These are phyloP conservation scores for Boletellus ananas DNA, from an alignment of 768 basidiomycete genomes.

Conservation along the genomic window DNA sequence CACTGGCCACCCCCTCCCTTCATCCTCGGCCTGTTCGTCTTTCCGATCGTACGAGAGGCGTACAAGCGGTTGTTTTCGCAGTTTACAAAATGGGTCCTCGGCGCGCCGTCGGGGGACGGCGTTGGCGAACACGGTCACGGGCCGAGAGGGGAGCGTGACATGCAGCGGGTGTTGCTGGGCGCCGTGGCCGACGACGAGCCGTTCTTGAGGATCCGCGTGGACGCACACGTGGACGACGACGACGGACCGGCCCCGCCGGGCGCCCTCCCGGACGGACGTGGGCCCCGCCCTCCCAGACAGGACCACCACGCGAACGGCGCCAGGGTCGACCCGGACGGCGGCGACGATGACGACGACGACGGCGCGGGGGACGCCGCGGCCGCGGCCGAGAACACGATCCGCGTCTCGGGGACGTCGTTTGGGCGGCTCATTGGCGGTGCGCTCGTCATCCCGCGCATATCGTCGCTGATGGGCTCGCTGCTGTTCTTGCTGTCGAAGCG, in stretches of 20 bases:
- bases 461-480: conserved; percentile 60
- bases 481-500: conserved; percentile 50
- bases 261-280: conserved; percentile 9
- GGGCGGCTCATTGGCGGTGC: conserved; percentile 70
- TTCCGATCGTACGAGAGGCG: conserved; percentile 44
- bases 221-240: conserved; percentile 34
- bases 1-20: conserved; percentile 60
- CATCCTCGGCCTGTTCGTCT: conserved; percentile 49
- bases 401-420: conserved; percentile 53
- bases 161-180: conserved; percentile 23
- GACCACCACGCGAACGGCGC: conserved; percentile 12
- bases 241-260: conserved; percentile 12
- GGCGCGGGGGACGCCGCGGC: conserved; percentile 35
- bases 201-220: conserved; percentile 26
- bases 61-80: conserved; percentile 42
- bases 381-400: conserved; percentile 57
- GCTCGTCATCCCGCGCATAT: conserved; percentile 61
- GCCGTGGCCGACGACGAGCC: conserved; percentile 28
- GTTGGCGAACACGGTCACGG: conserved; percentile 12
- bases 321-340: no score
- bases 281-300: conserved; percentile 11
- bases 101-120: conserved; percentile 21
- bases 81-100: conserved; percentile 44
- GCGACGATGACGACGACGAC: conserved; percentile 11
- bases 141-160: conserved; percentile 12